phyloP scores from a whole-genome alignment of 192 early-diverging fungal species.

The Thamnidium elegans region DNA sequence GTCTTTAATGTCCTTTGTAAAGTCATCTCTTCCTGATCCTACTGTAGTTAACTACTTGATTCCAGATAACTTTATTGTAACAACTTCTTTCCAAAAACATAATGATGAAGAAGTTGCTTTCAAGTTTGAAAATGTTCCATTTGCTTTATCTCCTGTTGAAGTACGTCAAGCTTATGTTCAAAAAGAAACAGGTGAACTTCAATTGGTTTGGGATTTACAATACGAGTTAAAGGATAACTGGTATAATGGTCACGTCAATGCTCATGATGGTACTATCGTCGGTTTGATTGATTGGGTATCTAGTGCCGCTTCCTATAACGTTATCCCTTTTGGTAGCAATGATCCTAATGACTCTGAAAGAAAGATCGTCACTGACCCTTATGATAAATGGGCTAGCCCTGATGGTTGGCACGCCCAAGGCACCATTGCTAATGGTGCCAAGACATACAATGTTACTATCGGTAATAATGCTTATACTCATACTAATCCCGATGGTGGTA shows the following conservation, averaged over 20 bases:
- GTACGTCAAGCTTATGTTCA: conserved; percentile 66
- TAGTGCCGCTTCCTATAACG: conserved; percentile 65
- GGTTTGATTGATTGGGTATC: conserved; percentile 85
- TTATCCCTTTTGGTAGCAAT: conserved; percentile 76
- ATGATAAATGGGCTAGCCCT: conserved; percentile 56
- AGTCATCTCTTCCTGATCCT: conserved; percentile 46
- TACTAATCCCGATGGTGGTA: conserved; percentile 71
- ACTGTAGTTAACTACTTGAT: conserved; percentile 10
- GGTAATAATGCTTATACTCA: conserved; percentile 96
- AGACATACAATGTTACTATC: conserved; percentile 61
- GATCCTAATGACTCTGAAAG: conserved; percentile 74
- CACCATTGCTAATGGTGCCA: conserved; percentile 12
- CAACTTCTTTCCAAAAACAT: background rate
- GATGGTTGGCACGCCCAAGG: conserved; percentile 74
- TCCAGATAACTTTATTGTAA: conserved; percentile 5
- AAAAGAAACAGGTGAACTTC: conserved; percentile 49
- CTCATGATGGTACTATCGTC: conserved; percentile 57
- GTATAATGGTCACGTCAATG: conserved; percentile 71
- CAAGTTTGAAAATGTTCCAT: conserved; percentile 47
- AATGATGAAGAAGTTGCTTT: conserved; percentile 19
- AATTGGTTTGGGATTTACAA: conserved; percentile 81
- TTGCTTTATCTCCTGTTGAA: conserved; percentile 54
- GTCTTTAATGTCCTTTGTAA: conserved; percentile 59
- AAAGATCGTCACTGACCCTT: conserved; percentile 50
- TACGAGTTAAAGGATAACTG: conserved; percentile 79